A percentile compares a stretch with the other conserved stretches of the same genome.
phyloP scores from a whole-genome alignment of 73 alveolate genomes.

The Paramecium sonneborni region DNA sequence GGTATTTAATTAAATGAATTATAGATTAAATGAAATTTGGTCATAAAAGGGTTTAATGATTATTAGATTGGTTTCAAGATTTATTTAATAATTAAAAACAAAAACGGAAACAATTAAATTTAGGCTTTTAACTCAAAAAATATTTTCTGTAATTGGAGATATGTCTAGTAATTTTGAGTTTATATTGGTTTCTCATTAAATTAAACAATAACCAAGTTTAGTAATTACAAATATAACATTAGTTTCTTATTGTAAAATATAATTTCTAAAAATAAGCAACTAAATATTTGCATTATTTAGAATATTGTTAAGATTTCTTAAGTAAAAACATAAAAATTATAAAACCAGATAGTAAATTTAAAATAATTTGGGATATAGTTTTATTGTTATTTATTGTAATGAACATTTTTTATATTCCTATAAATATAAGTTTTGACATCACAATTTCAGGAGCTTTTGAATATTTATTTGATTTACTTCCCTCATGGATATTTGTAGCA shows the following conservation, averaged over 20 bases:
- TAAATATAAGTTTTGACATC: not conserved
- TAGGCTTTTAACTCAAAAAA: conserved; percentile 1
- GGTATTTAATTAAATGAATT: not conserved
- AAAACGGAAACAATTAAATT: conserved; percentile 41
- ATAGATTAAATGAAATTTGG: not conserved
- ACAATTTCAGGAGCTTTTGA: not conserved
- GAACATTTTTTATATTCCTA: conserved; percentile 30
- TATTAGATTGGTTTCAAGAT: conserved; percentile 2
- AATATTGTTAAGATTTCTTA: not conserved
- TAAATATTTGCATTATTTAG: not conserved
- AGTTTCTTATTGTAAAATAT: not conserved
- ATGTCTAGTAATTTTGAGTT: conserved; percentile 10
- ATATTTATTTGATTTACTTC: conserved; percentile 13
- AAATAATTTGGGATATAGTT: conserved; percentile 15
- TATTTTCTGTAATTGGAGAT: conserved; percentile 17
- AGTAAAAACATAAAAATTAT: not conserved
- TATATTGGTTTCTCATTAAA: not conserved
- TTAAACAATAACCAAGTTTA: conserved; percentile 32
- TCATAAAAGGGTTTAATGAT: not conserved
- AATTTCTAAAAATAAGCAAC: not conserved
- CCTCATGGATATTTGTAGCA: conserved; percentile 51
- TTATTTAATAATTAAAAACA: conserved; percentile 28
- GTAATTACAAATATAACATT: not conserved
- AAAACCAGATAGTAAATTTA: conserved; percentile 28
- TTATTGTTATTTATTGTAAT: not conserved